Percentiles rank a stretch among this genome's conserved stretches.
Conservation (phyloP, 805 yeast species). For the Nakazawaea sp. region DNA sequence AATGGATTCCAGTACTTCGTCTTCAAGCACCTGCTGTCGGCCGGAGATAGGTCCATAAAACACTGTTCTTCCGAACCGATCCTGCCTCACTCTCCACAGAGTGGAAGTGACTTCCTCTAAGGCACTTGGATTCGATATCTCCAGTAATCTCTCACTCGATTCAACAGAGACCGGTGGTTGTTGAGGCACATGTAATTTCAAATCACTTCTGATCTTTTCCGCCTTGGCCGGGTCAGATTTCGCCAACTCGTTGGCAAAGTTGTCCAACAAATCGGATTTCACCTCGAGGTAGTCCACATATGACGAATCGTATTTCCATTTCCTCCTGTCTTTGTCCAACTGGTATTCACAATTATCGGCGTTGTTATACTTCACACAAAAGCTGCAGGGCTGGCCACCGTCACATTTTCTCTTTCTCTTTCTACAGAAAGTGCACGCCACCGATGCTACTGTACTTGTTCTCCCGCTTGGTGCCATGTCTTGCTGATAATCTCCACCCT, state of each 20-base stretch:
- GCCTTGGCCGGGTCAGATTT: constrained; percentile 16
- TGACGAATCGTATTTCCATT: constrained; percentile 24
- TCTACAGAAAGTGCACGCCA: constrained; percentile 16
- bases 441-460: constrained; percentile 4
- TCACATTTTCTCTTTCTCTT: constrained; percentile 25
- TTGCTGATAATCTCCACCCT: no score
- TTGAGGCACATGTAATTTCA: constrained; percentile 10
- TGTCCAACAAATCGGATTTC: constrained; percentile 21
- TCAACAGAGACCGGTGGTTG: constrained; percentile 11
- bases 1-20: constrained; percentile 10
- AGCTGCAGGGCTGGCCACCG: constrained; percentile 21
- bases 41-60: constrained; percentile 30
- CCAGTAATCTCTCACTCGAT: constrained; percentile 7
- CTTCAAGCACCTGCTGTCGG: constrained; percentile 22
- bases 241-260: constrained; percentile 18
- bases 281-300: constrained; percentile 24
- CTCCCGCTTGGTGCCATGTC: neutral
- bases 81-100: constrained; percentile 25
- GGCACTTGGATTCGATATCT: constrained; percentile 20
- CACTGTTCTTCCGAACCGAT: constrained; percentile 20
- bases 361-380: constrained; percentile 18
- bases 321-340: constrained; percentile 19
- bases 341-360: constrained; percentile 19
- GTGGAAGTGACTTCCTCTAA: constrained; percentile 25
- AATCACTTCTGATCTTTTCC: constrained; percentile 2